Percentiles rank a stretch among this genome's conserved stretches.
These are phyloP conservation scores for Secale cereale DNA, from an alignment of 176 grass and related monocot species.

Conservation along the genomic window DNA sequence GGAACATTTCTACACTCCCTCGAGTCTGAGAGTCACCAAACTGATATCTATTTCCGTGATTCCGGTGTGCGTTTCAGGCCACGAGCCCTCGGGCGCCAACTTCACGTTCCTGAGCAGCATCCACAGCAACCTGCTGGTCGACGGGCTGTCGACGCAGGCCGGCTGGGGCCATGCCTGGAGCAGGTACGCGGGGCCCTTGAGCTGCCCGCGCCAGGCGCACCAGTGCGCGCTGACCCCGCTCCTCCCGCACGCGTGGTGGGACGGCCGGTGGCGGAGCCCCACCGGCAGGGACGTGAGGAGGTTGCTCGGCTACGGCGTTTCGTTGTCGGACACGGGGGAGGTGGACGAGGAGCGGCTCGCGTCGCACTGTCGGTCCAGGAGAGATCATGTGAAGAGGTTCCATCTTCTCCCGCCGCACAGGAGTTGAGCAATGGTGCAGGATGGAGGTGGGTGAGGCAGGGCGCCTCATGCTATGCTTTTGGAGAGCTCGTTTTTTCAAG, in stretches of 20 bases:
- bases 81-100: slow-evolving; percentile 28
- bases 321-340: slow-evolving; percentile 36
- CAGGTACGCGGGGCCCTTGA: slow-evolving; percentile 66
- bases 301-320: slow-evolving; percentile 53
- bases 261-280: slow-evolving; percentile 68
- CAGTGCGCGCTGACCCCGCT: slow-evolving; percentile 71
- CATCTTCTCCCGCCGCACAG: slow-evolving; percentile 44
- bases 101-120: slow-evolving; percentile 88
- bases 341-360: slow-evolving; percentile 43
- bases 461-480: not conserved
- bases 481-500: not conserved
- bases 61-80: slow-evolving; percentile 24
- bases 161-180: slow-evolving; percentile 94
- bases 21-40: not conserved
- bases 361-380: slow-evolving; percentile 49
- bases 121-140: slow-evolving; percentile 63
- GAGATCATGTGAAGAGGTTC: slow-evolving; percentile 64
- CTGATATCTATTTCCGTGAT: not conserved
- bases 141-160: slow-evolving; percentile 57
- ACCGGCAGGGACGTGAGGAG: slow-evolving; percentile 43
- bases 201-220: slow-evolving; percentile 55
- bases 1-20: not conserved
- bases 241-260: slow-evolving; percentile 84
- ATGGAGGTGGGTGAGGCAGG: not conserved
- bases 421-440: not conserved